Evolutionary conservation across 768 basidiomycete species (phyloP), one percentile per base, ranked within the genome.

Genomic region (Macrocybe gigantea): DNA sequence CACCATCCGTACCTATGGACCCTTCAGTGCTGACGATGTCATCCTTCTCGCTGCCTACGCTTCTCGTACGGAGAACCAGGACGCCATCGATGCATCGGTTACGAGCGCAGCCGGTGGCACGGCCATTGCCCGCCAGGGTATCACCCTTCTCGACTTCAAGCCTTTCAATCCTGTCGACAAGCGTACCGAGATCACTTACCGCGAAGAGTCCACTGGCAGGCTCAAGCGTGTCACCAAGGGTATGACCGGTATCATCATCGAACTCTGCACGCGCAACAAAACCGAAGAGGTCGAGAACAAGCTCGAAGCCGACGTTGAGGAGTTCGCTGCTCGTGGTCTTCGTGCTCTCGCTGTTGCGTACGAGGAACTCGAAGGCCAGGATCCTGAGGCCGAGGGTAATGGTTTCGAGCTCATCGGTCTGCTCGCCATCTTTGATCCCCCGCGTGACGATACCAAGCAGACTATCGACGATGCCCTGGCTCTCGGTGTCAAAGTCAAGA

Each of bases 91-190:
- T 64, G 64, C 77, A 7, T 89, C 91, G 49, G 90, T 95, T 53
- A 86, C 94, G 38, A 68, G 74, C 45, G 88, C 92, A 39, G 74
- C 93, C 43, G 83, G 83, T 37, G 86, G 93, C 62, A 58, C 79
- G 1, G 33, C 65, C 38, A 80, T 79, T 48, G 94, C 95, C 50
- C 93, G 93, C 54, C 79, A 79, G 44, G 93, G 93, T 33, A 96
- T 98, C 74, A 93, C 89, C 65, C 84, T 98, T 39, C 77, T 97
- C 63, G 94, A 98, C 70, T 98, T 98, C 80, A 97, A 96, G 77
- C 94, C 94, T 5, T 98, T 97, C 82, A 96, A 97, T 78, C 95
- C 95, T 44, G 93, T 94, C 58, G 93, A 95, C 79, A 97, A 97
- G 79, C 91, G 94, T 62, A 98, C 95, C 50, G 95, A 97, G 73